Percentiles rank a stretch among this genome's conserved stretches.
These are phyloP conservation scores for Aaosphaeria pasadenensis DNA, from an alignment of 2,329 filamentous ascomycete genomes.

Conservation along the genomic window DNA sequence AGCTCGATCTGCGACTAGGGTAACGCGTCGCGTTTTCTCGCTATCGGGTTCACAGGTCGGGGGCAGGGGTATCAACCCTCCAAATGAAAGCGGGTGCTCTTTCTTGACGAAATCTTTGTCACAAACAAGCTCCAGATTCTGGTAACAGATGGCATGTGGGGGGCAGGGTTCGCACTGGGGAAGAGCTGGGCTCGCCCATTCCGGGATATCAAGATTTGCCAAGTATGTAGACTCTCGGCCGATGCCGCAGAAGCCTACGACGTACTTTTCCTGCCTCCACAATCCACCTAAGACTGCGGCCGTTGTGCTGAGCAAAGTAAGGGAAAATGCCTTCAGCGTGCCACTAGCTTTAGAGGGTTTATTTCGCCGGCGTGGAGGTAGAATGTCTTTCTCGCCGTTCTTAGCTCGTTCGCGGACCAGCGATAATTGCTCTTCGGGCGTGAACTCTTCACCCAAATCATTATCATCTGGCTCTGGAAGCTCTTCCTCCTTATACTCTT, in stretches of 20 bases:
- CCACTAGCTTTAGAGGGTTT: slow-evolving; percentile 40
- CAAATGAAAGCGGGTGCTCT: slow-evolving; percentile 77
- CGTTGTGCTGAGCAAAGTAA: slow-evolving; percentile 68
- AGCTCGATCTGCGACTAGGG: slow-evolving; percentile 81
- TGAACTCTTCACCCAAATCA: slow-evolving; percentile 87
- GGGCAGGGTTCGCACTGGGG: slow-evolving; percentile 91
- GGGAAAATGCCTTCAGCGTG: slow-evolving; percentile 62
- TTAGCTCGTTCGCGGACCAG: slow-evolving; percentile 66
- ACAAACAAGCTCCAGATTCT: slow-evolving; percentile 73
- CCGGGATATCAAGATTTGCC: slow-evolving; percentile 65
- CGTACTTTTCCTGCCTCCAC: slow-evolving; percentile 94
- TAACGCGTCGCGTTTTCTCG: slow-evolving; percentile 83
- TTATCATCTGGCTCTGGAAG: slow-evolving; percentile 43
- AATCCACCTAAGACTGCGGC: slow-evolving; percentile 72
- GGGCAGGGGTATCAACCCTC: slow-evolving; percentile 77
- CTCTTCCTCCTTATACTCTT: slow-evolving; percentile 41
- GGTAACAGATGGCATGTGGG: slow-evolving; percentile 82
- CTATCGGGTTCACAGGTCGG: slow-evolving; percentile 95
- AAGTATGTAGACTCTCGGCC: slow-evolving; percentile 59
- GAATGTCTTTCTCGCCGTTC: slow-evolving; percentile 52
- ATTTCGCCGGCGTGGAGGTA: slow-evolving; percentile 35
- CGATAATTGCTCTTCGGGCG: slow-evolving; percentile 78
- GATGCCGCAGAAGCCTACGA: slow-evolving; percentile 90
- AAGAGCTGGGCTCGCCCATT: slow-evolving; percentile 66
- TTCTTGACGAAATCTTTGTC: slow-evolving; percentile 84